Evolutionary conservation across 352 stramenopile genomes (phyloP), one percentile per base, ranked within the genome.

Genomic region (Phytophthora cajani): DNA sequence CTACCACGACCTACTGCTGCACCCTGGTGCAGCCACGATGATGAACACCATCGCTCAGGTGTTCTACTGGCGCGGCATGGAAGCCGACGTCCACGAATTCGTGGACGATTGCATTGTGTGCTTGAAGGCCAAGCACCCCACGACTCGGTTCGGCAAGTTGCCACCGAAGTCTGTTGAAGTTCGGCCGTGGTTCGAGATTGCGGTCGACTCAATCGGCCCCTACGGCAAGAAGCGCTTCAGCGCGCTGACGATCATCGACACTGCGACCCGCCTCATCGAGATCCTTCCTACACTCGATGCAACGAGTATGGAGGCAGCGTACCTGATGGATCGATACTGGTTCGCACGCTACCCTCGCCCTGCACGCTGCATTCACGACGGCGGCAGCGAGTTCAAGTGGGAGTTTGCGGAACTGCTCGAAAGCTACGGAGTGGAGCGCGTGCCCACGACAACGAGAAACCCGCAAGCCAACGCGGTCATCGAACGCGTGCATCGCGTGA

Each of bases 391-490:
- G 14, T 58, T 69, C 7, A 67, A 64, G 2, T 12, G 10, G 3
- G 54, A 60, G 6, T 60, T 60, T 2, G 3, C n/a, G 10, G 55
- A 62, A 19, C 23, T 53, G 3, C 21, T 62, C 1, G 33, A 65
- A 7, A 65, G 59, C 49, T 52, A 58, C 21, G 59, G 59, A 10
- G 12, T 62, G 1, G 52, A 69, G 19, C 0, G 1, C 12, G 53
- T 33, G 0, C 19, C 10, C 10, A 67, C 50, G 0, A 58, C 58
- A 11, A 32, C 33, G 5, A 17, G 52, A 0, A 68, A 61, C 21
- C 61, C 50, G 0, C 52, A 69, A 14, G 46, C 54, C 1, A 69
- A 69, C 17, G 53, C 53, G 4, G 44, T 69, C 3, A 46, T 69
- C 11, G 52, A 68, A 38, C 50, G 50, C 2, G 27, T 67, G 5